Percentiles rank a stretch among this genome's conserved stretches.
These are phyloP conservation scores for Melampsora americana DNA, from an alignment of 1,284 basidiomycete genomes.

Conservation along the genomic window DNA sequence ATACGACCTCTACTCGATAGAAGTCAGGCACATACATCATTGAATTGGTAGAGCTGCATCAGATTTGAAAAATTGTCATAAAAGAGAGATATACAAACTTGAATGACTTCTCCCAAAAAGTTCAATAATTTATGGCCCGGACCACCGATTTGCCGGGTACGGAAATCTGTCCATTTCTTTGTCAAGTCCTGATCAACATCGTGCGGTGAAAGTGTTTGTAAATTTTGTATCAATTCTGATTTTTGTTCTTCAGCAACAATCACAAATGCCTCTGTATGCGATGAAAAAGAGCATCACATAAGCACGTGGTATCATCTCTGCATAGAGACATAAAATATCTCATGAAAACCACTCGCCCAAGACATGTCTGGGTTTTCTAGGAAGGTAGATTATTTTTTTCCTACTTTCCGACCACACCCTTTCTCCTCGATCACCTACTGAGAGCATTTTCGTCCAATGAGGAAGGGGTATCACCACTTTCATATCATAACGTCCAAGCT, in stretches of 20 bases:
- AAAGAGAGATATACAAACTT: background rate
- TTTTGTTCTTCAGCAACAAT: background rate
- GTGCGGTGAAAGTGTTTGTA: background rate
- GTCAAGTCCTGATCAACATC: slow-evolving; percentile 15
- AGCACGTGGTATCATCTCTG: background rate
- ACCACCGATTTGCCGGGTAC: background rate
- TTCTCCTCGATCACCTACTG: background rate
- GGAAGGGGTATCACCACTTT: slow-evolving; percentile 22
- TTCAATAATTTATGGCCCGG: background rate
- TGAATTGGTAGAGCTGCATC: background rate
- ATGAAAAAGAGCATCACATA: background rate
- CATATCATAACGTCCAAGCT: background rate
- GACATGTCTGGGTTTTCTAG: slow-evolving; percentile 9
- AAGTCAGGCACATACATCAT: background rate
- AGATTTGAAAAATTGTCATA: background rate
- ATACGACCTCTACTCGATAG: slow-evolving; percentile 1
- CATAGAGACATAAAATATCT: background rate
- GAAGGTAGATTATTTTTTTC: slow-evolving; percentile 3
- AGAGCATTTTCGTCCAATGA: slow-evolving; percentile 5
- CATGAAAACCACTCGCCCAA: slow-evolving; percentile 11
- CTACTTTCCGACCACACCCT: background rate
- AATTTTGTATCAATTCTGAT: background rate
- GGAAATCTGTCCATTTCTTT: slow-evolving; percentile 6
- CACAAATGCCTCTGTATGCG: slow-evolving; percentile 24
- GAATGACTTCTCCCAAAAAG: background rate